Percentiles rank a stretch among this genome's conserved stretches.
Conservation (phyloP, 345 rosid species). For the Salix suchowensis region DNA sequence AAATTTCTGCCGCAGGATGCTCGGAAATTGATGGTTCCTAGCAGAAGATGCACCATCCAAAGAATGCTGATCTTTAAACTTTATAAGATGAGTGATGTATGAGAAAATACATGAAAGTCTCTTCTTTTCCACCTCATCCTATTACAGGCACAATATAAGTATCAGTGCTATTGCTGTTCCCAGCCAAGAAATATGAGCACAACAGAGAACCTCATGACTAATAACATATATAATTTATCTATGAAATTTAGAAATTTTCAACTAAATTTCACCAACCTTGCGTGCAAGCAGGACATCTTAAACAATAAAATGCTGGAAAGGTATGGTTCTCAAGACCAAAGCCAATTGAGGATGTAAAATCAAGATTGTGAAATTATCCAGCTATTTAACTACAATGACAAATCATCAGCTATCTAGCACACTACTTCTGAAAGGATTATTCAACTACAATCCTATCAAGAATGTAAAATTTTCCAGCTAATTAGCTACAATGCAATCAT, state of each 20-base stretch:
- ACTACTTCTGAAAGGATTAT: background rate
- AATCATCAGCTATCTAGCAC: background rate
- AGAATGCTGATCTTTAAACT: constrained; percentile 64
- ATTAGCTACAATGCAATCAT: background rate
- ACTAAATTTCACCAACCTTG: background rate
- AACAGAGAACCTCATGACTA: background rate
- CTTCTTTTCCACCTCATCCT: constrained; percentile 56
- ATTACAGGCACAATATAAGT: constrained; percentile 12
- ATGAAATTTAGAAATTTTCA: background rate
- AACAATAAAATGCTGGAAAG: background rate
- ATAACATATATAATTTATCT: background rate
- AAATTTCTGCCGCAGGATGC: constrained; percentile 48
- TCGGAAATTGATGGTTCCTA: constrained; percentile 56
- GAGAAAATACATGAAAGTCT: constrained; percentile 44
- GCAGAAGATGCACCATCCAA: constrained; percentile 49
- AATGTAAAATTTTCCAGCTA: background rate
- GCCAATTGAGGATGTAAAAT: background rate
- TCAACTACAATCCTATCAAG: background rate
- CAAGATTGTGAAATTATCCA: background rate
- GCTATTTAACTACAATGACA: background rate
- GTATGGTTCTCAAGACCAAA: background rate
- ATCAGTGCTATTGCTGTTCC: background rate
- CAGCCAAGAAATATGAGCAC: background rate
- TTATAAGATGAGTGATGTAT: constrained; percentile 64
- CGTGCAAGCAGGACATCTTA: background rate